Conservation (phyloP, 805 yeast genomes). For the Metschnikowia similis region DNA sequence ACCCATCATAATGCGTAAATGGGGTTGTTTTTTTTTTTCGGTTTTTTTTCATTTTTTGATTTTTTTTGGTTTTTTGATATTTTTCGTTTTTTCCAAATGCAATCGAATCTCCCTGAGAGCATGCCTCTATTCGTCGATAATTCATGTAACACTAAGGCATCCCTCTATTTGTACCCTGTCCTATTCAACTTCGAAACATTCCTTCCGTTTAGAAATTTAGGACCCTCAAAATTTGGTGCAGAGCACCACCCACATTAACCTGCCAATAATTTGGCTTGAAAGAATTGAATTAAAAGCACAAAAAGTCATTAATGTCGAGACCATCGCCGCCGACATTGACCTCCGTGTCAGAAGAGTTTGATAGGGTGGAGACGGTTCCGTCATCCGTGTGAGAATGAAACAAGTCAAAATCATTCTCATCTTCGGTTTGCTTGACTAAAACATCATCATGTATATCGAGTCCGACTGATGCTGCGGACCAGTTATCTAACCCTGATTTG, state of each 20-base stretch:
- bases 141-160: neutral
- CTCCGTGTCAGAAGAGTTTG: slow-evolving; percentile 2
- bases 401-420: neutral
- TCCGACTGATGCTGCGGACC: slow-evolving; percentile 42
- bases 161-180: slow-evolving; percentile 1
- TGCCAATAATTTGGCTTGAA: slow-evolving; percentile 8
- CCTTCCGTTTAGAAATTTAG: slow-evolving; percentile 1
- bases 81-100: neutral
- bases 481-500: slow-evolving; percentile 1
- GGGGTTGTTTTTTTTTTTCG: slow-evolving; percentile 6
- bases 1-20: slow-evolving; percentile 4
- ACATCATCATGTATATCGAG: slow-evolving; percentile 22
- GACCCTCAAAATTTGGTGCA: slow-evolving; percentile 8
- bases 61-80: slow-evolving; percentile 13
- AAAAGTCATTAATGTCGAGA: slow-evolving; percentile 29
- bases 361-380: slow-evolving; percentile 7
- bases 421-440: neutral
- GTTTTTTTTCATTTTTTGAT: slow-evolving; percentile 4
- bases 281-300: slow-evolving; percentile 23
- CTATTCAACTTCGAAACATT: slow-evolving; percentile 5
- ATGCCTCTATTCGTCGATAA: neutral
- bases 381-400: slow-evolving; percentile 7
- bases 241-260: slow-evolving; percentile 9
- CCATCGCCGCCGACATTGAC: slow-evolving; percentile 15
- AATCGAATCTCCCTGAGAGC: neutral